Conservation (phyloP, 352 stramenopile genomes). For the Thalassiosira delicatula region DNA sequence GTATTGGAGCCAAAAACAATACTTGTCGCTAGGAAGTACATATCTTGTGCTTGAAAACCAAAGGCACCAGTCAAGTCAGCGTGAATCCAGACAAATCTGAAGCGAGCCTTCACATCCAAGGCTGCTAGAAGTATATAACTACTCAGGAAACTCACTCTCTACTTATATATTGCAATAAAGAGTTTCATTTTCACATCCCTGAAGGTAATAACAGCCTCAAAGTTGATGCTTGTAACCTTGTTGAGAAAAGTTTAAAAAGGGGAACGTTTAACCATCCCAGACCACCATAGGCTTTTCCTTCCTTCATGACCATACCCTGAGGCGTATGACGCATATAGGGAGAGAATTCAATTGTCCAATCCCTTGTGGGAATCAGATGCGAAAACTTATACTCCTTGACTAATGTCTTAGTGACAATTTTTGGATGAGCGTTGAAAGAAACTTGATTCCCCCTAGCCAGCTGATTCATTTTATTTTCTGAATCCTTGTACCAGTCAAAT, state of each 20-base stretch:
- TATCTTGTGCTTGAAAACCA: conserved; percentile 5
- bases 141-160: conserved; percentile 12
- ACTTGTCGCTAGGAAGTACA: conserved; percentile 13
- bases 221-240: conserved; percentile 9
- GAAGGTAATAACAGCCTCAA: conserved; percentile 37
- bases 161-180: conserved; percentile 20
- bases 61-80: conserved; percentile 36
- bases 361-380: background rate
- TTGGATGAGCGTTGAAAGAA: background rate
- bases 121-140: background rate
- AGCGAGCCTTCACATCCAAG: conserved; percentile 39
- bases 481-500: background rate
- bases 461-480: conserved; percentile 17
- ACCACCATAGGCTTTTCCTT: background rate
- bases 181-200: background rate
- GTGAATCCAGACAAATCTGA: conserved; percentile 27
- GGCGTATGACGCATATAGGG: background rate
- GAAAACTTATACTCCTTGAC: background rate
- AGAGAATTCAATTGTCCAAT: background rate
- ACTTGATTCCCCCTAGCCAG: background rate
- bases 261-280: conserved; percentile 32
- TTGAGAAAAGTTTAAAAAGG: conserved; percentile 24
- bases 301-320: background rate
- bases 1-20: conserved; percentile 51
- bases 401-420: background rate